Evolutionary conservation across 768 basidiomycete species (phyloP).

Genomic region (Coprinopsis cinerea): DNA sequence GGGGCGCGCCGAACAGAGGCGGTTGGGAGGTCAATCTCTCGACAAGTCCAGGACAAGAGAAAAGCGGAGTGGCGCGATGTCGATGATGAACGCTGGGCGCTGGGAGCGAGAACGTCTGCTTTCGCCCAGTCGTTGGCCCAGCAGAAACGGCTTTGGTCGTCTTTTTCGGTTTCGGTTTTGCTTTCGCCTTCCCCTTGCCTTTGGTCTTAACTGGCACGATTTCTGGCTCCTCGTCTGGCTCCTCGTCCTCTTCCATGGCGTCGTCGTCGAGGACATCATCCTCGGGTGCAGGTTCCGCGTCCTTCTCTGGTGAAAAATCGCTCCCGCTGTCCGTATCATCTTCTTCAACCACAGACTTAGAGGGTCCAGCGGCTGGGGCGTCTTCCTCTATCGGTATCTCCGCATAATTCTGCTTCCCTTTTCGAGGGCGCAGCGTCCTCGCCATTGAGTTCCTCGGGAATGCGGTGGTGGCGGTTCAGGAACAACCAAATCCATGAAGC

Average conservation of each 20-base stretch:
- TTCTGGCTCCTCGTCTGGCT: conserved; percentile 18
- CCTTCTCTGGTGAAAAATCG: conserved; percentile 49
- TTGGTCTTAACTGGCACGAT: conserved; percentile 18
- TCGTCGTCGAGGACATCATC: conserved; percentile 25
- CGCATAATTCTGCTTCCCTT: conserved; percentile 45
- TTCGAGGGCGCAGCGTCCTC: conserved; percentile 51
- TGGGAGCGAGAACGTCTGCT: conserved; percentile 55
- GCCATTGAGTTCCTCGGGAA: conserved; percentile 33
- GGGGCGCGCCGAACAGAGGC: conserved; percentile 39
- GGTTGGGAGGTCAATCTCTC: conserved; percentile 56
- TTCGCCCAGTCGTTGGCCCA: conserved; percentile 24
- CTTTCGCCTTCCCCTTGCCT: conserved; percentile 24
- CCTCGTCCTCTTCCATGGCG: conserved; percentile 22
- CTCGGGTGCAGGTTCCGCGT: conserved; percentile 16
- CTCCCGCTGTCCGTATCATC: conserved; percentile 41
- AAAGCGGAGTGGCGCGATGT: conserved; percentile 62
- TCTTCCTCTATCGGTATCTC: conserved; percentile 27
- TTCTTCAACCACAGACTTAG: conserved; percentile 34
- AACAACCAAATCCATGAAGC: no score
- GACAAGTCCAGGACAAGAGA: conserved; percentile 41
- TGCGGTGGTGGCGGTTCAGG: not conserved
- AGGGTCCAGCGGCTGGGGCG: conserved; percentile 33
- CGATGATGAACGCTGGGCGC: conserved; percentile 67
- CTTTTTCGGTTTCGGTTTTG: conserved; percentile 13
- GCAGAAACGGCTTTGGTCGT: conserved; percentile 10